phyloP scores from a whole-genome alignment of 192 early-diverging fungal species.

The Podochytrium sp. region DNA sequence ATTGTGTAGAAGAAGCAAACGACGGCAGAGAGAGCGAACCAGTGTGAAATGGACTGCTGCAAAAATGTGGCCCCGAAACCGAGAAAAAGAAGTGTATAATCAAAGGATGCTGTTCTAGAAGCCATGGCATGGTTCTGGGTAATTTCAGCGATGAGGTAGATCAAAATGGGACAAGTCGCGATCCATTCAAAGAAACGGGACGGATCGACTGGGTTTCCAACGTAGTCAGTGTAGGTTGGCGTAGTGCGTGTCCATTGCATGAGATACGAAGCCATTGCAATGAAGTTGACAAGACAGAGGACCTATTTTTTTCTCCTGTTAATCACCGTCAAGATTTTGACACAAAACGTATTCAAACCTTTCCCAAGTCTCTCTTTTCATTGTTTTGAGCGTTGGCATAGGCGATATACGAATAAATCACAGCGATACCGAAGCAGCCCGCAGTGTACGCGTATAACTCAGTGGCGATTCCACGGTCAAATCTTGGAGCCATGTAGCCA shows the following conservation, averaged over 20 bases:
- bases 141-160: constrained; percentile 42
- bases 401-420: constrained; percentile 32
- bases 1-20: constrained; percentile 27
- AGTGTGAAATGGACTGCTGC: constrained; percentile 28
- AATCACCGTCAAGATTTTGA: not conserved
- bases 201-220: constrained; percentile 19
- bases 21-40: not conserved
- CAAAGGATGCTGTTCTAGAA: not conserved
- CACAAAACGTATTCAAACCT: constrained; percentile 9
- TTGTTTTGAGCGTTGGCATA: constrained; percentile 8
- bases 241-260: constrained; percentile 3
- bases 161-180: constrained; percentile 35
- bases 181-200: constrained; percentile 23
- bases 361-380: constrained; percentile 29
- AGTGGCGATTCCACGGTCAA: constrained; percentile 19
- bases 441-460: constrained; percentile 31
- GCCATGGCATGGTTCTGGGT: constrained; percentile 29
- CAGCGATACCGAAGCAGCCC: constrained; percentile 24
- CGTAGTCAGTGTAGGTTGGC: constrained; percentile 4
- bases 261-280: constrained; percentile 20
- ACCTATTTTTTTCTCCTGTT: constrained; percentile 19
- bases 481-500: not conserved
- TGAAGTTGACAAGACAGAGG: constrained; percentile 14
- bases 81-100: constrained; percentile 35
- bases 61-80: constrained; percentile 33